Conservation (phyloP, 257 asterid species). For the Jacaranda mimosifolia region DNA sequence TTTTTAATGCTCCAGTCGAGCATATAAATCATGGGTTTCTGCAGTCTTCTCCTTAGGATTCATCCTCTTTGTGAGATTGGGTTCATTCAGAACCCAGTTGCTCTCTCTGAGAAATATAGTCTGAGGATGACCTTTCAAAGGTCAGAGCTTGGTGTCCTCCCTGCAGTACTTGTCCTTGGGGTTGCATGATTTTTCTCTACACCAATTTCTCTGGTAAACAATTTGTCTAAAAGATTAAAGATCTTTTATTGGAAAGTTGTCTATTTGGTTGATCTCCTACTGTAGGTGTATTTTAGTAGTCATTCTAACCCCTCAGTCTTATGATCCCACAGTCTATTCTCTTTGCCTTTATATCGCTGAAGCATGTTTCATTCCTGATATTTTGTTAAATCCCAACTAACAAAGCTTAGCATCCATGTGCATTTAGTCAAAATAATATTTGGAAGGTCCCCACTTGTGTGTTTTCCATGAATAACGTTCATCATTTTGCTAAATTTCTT, state of each 20-base stretch:
- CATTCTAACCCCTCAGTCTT: neutral
- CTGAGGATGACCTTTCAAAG: neutral
- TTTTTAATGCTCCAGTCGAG: neutral
- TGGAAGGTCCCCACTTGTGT: constrained; percentile 10
- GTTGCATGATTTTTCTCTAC: neutral
- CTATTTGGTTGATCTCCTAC: constrained; percentile 3
- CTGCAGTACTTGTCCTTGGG: constrained; percentile 1
- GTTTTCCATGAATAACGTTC: constrained; percentile 9
- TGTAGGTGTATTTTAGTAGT: constrained; percentile 1
- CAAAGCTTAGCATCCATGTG: neutral
- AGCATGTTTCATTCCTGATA: neutral
- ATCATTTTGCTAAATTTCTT: constrained; percentile 28
- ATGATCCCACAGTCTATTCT: neutral
- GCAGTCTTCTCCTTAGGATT: neutral
- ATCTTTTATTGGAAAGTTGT: constrained; percentile 24
- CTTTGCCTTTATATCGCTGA: neutral
- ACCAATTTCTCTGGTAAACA: neutral
- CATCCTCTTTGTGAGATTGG: neutral
- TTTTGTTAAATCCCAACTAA: constrained; percentile 18
- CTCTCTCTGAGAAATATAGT: neutral
- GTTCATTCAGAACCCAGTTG: neutral
- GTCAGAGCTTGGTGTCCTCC: neutral
- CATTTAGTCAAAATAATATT: neutral
- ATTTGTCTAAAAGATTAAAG: neutral
- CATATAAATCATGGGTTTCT: neutral